Base-by-base conservation (phyloP, 2,329 filamentous ascomycete genomes). In the Colletotrichum lindemuthianum region DNA sequence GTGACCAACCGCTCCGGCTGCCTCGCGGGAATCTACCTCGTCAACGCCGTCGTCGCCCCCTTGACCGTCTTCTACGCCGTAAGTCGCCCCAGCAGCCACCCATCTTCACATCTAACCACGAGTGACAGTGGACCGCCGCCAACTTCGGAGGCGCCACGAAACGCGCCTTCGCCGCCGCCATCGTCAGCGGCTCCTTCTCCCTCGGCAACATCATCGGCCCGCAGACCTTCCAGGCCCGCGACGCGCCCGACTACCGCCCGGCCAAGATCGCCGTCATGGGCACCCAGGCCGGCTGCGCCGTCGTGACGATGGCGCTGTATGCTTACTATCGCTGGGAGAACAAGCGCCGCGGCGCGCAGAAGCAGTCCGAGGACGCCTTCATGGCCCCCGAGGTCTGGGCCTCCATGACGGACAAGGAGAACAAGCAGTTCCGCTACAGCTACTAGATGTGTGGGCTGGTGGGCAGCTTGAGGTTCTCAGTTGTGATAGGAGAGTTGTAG, bases 141-240 rank as follows among this genome's bases (percentile, higher is more conserved):
- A 86, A 86, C 70, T 74, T 84, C 49, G 81, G 79, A 6, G 84
- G 83, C 6, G 78, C 79, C 24, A 86, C 84, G 5, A 86, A 86
- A 73, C 80, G 83, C 33, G 79, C 82, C 10, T 82, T 84, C 54
- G 82, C 82, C 3, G 77, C 79, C 9, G 81, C 82, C 15, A 72
- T 83, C 54, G 77, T 86, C 67, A 80, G 80, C 52, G 81, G 81
- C 33, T 79, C 79, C 15, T 86, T 85, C 71, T 82, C 82, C 0
- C 72, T 85, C 5, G 84, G 83, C 13, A 87, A 85, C 71, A 83
- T 86, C 59, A 86, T 87, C 65, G 84, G 84, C 0, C 84, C 84
- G 1, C 82, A 86, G 70, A 86, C 84, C 3, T 86, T 87, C 75
- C 82, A 82, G 68, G 77, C 77, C 2, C 76, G 76, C 44, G 83